These are phyloP conservation scores for Carex pumila DNA, from an alignment of 176 grass and related monocot genomes.

Conservation along the genomic window DNA sequence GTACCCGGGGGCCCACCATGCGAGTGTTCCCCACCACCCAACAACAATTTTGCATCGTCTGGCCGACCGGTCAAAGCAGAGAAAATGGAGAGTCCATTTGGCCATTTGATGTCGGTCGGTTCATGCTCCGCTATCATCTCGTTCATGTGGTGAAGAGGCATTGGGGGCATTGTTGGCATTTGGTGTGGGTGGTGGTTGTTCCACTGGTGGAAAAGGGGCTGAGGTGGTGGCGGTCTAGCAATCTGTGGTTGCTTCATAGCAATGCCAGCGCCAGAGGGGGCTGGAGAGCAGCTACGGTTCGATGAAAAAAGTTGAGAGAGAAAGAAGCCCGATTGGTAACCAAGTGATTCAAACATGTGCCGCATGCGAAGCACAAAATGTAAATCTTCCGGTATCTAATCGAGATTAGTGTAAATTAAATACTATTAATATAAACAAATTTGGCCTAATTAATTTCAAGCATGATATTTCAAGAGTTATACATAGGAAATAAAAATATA, in stretches of 20 bases:
- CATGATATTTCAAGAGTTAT: background rate
- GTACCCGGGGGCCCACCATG: constrained; percentile 31
- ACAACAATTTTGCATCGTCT: constrained; percentile 76
- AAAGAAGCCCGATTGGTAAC: constrained; percentile 97
- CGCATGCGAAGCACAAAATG: constrained; percentile 98
- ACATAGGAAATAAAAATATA: background rate
- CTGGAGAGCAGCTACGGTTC: constrained; percentile 43
- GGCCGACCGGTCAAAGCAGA: constrained; percentile 75
- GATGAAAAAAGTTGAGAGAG: constrained; percentile 98
- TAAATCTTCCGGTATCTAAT: constrained; percentile 91
- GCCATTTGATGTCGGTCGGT: constrained; percentile 63
- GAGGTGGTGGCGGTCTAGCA: constrained; percentile 30
- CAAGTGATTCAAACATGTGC: constrained; percentile 96
- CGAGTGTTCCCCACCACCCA: constrained; percentile 25
- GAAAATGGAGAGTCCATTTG: constrained; percentile 94
- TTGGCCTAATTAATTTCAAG: background rate
- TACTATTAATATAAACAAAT: background rate
- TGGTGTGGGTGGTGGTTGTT: constrained; percentile 46
- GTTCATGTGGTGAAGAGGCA: constrained; percentile 43
- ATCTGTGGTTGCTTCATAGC: constrained; percentile 53
- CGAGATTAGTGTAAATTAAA: background rate
- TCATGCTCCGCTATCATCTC: constrained; percentile 47
- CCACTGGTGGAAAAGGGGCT: constrained; percentile 30
- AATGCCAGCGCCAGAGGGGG: constrained; percentile 31
- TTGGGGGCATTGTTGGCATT: constrained; percentile 31